These are phyloP conservation scores for Plasmodium sp. DNA, from an alignment of 169 alveolate species.

Conservation along the genomic window DNA sequence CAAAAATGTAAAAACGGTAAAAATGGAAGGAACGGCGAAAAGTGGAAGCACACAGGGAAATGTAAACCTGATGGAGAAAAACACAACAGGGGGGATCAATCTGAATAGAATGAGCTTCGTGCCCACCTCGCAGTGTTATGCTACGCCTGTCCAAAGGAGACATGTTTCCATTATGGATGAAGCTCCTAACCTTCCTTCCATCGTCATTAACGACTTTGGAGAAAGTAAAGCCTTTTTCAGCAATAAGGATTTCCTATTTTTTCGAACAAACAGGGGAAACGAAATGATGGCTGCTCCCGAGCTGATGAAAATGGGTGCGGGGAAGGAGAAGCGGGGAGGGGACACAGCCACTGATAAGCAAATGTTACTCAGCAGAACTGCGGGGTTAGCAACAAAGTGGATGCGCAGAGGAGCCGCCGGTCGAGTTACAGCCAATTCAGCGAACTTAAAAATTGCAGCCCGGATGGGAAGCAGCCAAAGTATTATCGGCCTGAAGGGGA, in stretches of 20 bases:
- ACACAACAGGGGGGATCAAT: not conserved
- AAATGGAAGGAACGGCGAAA: not conserved
- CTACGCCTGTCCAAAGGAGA: not conserved
- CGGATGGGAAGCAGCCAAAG: not conserved
- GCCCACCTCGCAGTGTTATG: not conserved
- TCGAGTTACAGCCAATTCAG: not conserved
- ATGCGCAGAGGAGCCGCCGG: not conserved
- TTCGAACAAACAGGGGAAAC: constrained; percentile 53
- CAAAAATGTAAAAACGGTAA: not conserved
- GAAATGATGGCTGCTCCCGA: constrained; percentile 61
- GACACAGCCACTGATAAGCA: not conserved
- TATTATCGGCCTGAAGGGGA: not conserved
- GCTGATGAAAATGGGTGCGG: constrained; percentile 7
- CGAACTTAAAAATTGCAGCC: not conserved
- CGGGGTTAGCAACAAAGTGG: not conserved
- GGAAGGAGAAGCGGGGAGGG: not conserved
- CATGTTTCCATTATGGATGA: not conserved
- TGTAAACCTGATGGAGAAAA: not conserved
- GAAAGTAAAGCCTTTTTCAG: constrained; percentile 62
- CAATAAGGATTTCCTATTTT: constrained; percentile 45
- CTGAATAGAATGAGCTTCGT: not conserved
- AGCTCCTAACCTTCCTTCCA: not conserved
- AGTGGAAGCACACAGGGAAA: not conserved
- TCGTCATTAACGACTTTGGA: constrained; percentile 65
- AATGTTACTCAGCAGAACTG: not conserved